A percentile compares a stretch with the other conserved stretches of the same genome.
These are phyloP conservation scores for Taphrina wiesneri DNA, from an alignment of 1,139 yeast species.

Conservation along the genomic window DNA sequence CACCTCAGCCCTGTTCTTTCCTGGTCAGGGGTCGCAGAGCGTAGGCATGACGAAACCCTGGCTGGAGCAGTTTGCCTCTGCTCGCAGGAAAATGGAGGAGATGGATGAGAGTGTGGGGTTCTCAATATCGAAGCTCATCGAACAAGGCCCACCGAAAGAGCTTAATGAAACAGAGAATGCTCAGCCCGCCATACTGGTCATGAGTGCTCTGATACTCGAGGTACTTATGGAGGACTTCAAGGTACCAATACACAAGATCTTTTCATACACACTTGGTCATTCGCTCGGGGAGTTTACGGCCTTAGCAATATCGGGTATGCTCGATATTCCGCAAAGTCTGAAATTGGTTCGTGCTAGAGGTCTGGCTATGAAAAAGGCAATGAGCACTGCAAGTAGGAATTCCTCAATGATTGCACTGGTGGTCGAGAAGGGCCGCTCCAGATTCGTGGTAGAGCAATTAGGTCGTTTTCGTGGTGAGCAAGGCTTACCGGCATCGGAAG, in stretches of 20 bases:
- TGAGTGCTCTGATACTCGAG: conserved; percentile 50
- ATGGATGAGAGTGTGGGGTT: conserved; percentile 45
- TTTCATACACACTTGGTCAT: conserved; percentile 54
- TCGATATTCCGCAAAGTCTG: conserved; percentile 52
- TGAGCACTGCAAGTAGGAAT: background rate
- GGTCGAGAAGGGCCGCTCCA: conserved; percentile 20
- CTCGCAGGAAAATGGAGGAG: conserved; percentile 44
- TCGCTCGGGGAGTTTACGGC: conserved; percentile 67
- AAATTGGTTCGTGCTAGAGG: conserved; percentile 57
- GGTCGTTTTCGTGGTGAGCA: conserved; percentile 9
- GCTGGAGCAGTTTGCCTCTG: conserved; percentile 39
- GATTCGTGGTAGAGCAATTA: conserved; percentile 24
- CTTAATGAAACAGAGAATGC: conserved; percentile 54
- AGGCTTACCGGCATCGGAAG: conserved; percentile 14
- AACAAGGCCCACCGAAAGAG: conserved; percentile 33
- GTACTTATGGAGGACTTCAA: conserved; percentile 44
- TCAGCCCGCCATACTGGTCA: conserved; percentile 61
- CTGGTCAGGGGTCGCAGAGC: conserved; percentile 50
- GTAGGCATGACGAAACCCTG: conserved; percentile 46
- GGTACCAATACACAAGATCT: conserved; percentile 21
- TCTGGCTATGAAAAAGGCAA: conserved; percentile 49
- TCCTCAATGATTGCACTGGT: conserved; percentile 33
- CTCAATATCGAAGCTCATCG: conserved; percentile 42
- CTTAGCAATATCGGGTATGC: conserved; percentile 51
- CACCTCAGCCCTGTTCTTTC: conserved; percentile 41